Conservation (phyloP, 148 eudicot genomes). For the Heliamphora exappendiculata region DNA sequence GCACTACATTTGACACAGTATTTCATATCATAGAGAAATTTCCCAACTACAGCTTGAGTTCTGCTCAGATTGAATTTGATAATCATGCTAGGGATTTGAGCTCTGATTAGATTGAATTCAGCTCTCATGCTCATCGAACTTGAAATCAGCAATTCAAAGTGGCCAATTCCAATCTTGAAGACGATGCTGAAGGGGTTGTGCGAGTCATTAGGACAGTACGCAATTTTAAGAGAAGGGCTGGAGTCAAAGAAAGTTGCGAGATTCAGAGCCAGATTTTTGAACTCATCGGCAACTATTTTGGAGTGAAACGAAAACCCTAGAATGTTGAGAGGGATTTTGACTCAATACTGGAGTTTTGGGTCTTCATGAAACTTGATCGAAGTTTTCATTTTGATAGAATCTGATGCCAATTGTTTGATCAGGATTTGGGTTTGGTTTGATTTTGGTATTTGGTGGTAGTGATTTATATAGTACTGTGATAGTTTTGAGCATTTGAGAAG, state of each 20-base stretch:
- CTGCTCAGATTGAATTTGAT: too few relatives aligned
- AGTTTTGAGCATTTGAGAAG: neutral
- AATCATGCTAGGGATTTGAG: conserved; percentile 50
- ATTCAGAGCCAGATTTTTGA: conserved; percentile 53
- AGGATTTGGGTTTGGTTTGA: neutral
- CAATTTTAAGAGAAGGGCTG: conserved; percentile 59
- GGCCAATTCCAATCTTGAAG: conserved; percentile 64
- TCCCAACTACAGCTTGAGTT: conserved; percentile 69
- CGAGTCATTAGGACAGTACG: conserved; percentile 75
- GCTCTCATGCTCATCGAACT: conserved; percentile 81
- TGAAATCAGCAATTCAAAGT: conserved; percentile 55
- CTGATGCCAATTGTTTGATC: neutral
- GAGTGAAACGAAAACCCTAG: conserved; percentile 65
- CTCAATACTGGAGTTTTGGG: conserved; percentile 56
- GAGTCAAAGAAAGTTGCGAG: conserved; percentile 64
- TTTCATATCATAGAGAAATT: conserved; percentile 62
- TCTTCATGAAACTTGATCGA: conserved; percentile 81
- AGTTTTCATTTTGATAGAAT: conserved; percentile 52
- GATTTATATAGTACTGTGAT: neutral
- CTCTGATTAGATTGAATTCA: conserved; percentile 49
- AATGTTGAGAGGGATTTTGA: conserved; percentile 72
- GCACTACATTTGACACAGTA: too few relatives aligned
- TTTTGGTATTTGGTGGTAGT: neutral
- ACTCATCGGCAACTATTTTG: conserved; percentile 48
- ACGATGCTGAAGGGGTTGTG: conserved; percentile 52